Conservation (phyloP, 257 asterid species). For the Anisodus tanguticus region DNA sequence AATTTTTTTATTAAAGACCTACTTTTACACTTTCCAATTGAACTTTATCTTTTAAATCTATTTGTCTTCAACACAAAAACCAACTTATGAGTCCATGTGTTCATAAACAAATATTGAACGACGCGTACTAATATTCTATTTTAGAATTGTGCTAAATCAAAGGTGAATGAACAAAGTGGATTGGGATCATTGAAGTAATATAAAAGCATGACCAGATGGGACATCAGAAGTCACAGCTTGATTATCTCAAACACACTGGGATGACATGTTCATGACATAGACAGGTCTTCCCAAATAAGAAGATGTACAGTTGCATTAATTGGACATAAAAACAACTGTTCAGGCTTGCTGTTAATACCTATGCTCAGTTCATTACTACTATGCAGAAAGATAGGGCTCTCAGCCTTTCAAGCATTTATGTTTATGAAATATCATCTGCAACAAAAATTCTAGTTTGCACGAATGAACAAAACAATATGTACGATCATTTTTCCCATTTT, state of each 20-base stretch:
- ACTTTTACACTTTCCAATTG: background rate
- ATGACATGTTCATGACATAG: background rate
- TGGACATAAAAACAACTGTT: background rate
- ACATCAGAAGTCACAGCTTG: background rate
- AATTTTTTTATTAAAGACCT: background rate
- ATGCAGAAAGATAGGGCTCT: background rate
- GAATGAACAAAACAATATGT: background rate
- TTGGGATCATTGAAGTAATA: background rate
- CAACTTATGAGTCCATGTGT: background rate
- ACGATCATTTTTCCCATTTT: background rate
- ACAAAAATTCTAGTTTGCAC: background rate
- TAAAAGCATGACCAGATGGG: conserved; percentile 5
- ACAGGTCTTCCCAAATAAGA: background rate
- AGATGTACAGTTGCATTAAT: background rate
- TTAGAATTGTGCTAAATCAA: background rate
- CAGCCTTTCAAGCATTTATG: background rate
- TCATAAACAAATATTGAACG: background rate
- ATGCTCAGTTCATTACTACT: background rate
- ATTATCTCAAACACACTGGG: conserved; percentile 3
- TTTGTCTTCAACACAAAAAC: background rate
- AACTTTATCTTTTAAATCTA: conserved; percentile 3
- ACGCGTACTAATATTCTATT: background rate
- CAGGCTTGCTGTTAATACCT: background rate
- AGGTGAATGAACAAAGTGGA: conserved; percentile 3
- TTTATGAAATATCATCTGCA: background rate